Base-by-base conservation (phyloP, 495 filamentous ascomycete genomes). In the Talaromyces ruber region DNA sequence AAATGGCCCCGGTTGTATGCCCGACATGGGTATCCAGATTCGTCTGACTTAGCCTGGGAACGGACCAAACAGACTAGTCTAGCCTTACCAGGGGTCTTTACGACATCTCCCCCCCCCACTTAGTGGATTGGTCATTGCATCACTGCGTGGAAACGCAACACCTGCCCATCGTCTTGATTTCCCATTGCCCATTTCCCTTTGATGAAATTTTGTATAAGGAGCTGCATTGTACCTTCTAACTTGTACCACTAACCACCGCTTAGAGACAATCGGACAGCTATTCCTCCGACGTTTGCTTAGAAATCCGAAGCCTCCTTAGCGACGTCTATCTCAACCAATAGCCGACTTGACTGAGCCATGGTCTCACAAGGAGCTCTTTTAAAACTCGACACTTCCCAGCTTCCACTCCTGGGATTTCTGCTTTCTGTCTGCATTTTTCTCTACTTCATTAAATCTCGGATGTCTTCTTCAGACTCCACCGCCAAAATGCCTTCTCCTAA, bases 401-500 rank as follows among this genome's bases (percentile, higher is more conserved):
- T 54, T 26, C 52, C 52, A 28, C 52, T 54, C 24, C 21, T 54
- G 14, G 52, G 55, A 37, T 58, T 18, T n/a, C 14, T 58, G 8
- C 8, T 58, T 58, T 37, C 28, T 58, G 14, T 37, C 28, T 58
- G 30, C 21, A 32, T 58, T 34, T 14, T 29, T 22, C 16, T 58
- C 30, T 58, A 37, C 14, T 37, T 34, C 11, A 12, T 34, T 16
- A 21, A 32, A 54, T 54, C 28, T 54, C 52, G 52, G 14, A 29
- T 54, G 24, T 34, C 32, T 58, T 24, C 18, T 32, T 24, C 5
- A 30, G 6, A 32, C 6, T 28, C 26, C 26, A 37, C 16, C 6
- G n/a, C 16, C 26, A 58, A 58, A 8, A 58, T 58, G 55, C 28
- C 26, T 58, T 32, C 32, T 58, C 32, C 70, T 24, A 63, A 63